Evolutionary conservation across 805 yeast genomes (phyloP), one percentile per base, ranked within the genome.

Genomic region (Candida yuanshanica): DNA sequence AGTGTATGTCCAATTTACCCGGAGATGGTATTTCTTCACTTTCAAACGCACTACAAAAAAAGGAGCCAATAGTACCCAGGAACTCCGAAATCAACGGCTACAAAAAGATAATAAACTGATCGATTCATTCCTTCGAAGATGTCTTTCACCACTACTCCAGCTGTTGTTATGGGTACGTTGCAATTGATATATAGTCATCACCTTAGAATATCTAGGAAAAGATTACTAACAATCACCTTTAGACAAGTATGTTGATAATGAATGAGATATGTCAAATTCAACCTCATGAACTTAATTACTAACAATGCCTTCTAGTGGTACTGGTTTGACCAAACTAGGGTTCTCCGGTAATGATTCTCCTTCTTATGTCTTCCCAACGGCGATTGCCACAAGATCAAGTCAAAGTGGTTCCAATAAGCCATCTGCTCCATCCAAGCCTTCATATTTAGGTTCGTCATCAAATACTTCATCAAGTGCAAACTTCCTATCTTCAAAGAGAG

Each of bases 271-370:
- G 18, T 27, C 22, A 9, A 11, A 21, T 9, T 14, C 20, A 9
- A 11, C 21, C 12, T 14, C 20, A 27, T 22, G 7, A 14, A 14
- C 20, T 12, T 16, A 34, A 7, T 17, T 49, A 54, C 51, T 48
- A 51, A 45, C 51, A n/a, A n/a, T 25, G 10, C 12, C 26, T 41
- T 12, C 18, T 74, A 91, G 91, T 63, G 99, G 99, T 75, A 93
- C 99, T 54, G 99, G 99, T 51, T 73, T 90, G 54, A 93, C 99
- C 60, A 93, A 93, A 63, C 75, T 93, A 52, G 99, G 99, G 21
- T 93, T 90, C 68, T 99, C 99, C 52, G 99, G 99, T 42, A 93
- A 93, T 62, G 99, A 93, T 66, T 75, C 97, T 20, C 99, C 99
- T 32, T 90, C 97, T 5, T 93, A 85, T 75, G 88, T 93, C 24